Percentiles rank a stretch among this genome's conserved stretches.
Evolutionary conservation across 768 basidiomycete genomes (phyloP).

Genomic region (Rhizopogon vinicolor): DNA sequence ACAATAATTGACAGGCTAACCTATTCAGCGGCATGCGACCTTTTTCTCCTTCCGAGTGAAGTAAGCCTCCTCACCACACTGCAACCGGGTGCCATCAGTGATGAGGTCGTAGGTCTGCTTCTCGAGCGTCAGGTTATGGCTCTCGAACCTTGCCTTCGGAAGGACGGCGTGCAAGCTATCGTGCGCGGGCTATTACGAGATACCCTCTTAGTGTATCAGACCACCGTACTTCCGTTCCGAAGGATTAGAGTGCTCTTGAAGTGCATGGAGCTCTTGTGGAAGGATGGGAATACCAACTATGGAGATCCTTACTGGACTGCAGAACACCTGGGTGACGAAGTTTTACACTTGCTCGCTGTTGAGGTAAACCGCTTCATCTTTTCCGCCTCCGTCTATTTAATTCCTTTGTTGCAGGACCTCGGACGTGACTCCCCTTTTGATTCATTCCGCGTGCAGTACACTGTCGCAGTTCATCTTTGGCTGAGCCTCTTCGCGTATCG

Average conservation of each 20-base stretch:
- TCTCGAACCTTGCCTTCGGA: slow-evolving; percentile 53
- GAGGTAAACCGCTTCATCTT: slow-evolving; percentile 29
- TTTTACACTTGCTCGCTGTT: slow-evolving; percentile 34
- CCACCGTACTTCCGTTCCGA: slow-evolving; percentile 47
- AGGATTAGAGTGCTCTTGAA: slow-evolving; percentile 53
- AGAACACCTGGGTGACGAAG: slow-evolving; percentile 36
- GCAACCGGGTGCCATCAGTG: neutral
- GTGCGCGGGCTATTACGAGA: slow-evolving; percentile 43
- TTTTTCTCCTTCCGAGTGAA: slow-evolving; percentile 45
- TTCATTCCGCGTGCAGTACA: slow-evolving; percentile 40
- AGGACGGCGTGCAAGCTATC: slow-evolving; percentile 44
- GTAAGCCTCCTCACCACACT: slow-evolving; percentile 19
- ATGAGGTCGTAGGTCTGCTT: slow-evolving; percentile 44
- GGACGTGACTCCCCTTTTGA: slow-evolving; percentile 25
- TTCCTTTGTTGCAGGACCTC: slow-evolving; percentile 17
- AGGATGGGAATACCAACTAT: slow-evolving; percentile 17
- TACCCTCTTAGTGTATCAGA: slow-evolving; percentile 44
- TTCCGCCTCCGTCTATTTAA: neutral
- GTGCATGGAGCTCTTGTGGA: slow-evolving; percentile 44
- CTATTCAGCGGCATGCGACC: slow-evolving; percentile 62
- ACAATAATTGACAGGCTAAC: slow-evolving; percentile 62
- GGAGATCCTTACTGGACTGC: slow-evolving; percentile 24
- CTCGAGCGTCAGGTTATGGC: slow-evolving; percentile 58
- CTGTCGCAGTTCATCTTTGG: slow-evolving; percentile 58
- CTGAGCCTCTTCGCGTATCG: slow-evolving; percentile 68